Conservation (phyloP, 805 yeast species). For the Candida orba region DNA sequence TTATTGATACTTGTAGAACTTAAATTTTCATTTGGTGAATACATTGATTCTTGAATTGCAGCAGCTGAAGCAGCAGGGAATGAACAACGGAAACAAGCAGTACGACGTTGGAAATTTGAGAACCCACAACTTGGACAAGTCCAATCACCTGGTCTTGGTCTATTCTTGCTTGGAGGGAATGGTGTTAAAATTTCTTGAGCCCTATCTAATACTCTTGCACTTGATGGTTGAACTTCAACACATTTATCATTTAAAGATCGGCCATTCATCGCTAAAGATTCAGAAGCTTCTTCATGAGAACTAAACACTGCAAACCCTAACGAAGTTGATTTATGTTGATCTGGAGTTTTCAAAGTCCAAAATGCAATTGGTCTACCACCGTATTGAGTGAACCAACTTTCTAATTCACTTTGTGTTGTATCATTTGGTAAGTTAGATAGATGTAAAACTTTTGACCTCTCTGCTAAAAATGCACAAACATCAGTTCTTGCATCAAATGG, state of each 20-base stretch:
- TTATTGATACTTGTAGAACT: constrained; percentile 12
- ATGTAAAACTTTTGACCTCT: constrained; percentile 71
- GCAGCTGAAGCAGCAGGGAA: constrained; percentile 76
- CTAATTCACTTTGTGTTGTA: constrained; percentile 85
- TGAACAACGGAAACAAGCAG: constrained; percentile 89
- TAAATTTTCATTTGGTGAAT: constrained; percentile 16
- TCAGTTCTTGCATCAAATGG: constrained; percentile 80
- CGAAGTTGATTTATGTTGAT: constrained; percentile 41
- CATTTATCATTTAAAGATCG: constrained; percentile 63
- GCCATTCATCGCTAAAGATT: constrained; percentile 74
- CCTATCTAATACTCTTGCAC: constrained; percentile 65
- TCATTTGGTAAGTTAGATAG: constrained; percentile 77
- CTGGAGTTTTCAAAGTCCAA: constrained; percentile 75
- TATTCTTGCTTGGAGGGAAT: constrained; percentile 77
- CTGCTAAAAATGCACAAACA: constrained; percentile 55
- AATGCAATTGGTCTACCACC: constrained; percentile 85
- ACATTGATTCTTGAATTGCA: constrained; percentile 58
- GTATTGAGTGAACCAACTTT: constrained; percentile 83
- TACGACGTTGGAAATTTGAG: constrained; percentile 87
- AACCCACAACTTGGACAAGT: constrained; percentile 96
- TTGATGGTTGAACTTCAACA: constrained; percentile 83
- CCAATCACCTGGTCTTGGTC: constrained; percentile 97
- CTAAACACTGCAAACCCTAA: constrained; percentile 84
- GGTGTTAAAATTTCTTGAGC: constrained; percentile 79
- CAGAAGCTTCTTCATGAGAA: constrained; percentile 80